Conservation (phyloP, 768 basidiomycete genomes). For the Rhodotorula kratochvilovae region DNA sequence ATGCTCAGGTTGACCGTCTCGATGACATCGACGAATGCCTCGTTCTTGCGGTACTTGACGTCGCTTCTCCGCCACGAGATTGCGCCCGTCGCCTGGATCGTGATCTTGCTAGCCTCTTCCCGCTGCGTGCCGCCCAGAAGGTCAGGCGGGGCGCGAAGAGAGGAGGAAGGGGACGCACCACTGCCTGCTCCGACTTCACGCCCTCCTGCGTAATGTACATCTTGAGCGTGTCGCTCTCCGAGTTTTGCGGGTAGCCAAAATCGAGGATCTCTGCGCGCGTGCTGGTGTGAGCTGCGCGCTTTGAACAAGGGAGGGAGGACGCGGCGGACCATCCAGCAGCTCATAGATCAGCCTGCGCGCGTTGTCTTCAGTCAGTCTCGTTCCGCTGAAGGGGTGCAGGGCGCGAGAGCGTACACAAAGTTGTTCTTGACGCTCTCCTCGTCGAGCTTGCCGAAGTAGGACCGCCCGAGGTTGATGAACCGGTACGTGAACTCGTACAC, state of each 20-base stretch:
- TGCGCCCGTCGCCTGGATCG: constrained; percentile 90
- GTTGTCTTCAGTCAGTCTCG: background rate
- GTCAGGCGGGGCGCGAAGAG: background rate
- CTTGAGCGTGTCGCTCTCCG: constrained; percentile 95
- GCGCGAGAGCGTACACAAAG: constrained; percentile 58
- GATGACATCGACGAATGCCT: constrained; percentile 99
- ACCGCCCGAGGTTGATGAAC: constrained; percentile 86
- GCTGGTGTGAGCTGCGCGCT: background rate
- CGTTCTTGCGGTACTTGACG: constrained; percentile 99
- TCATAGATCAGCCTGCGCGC: constrained; percentile 71
- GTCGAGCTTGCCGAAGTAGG: constrained; percentile 97
- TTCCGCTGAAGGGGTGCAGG: too few relatives aligned
- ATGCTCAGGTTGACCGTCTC: constrained; percentile 94
- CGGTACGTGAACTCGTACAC: constrained; percentile 98
- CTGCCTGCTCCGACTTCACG: constrained; percentile 76
- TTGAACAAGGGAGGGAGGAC: too few relatives aligned
- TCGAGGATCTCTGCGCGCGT: constrained; percentile 79
- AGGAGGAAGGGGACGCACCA: constrained; percentile 54
- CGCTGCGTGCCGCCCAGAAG: constrained; percentile 50
- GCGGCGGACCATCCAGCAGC: constrained; percentile 79
- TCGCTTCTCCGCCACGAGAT: constrained; percentile 93
- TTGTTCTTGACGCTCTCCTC: constrained; percentile 99
- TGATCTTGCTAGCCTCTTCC: constrained; percentile 95
- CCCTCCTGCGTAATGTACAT: constrained; percentile 98
- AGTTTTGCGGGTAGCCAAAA: constrained; percentile 98